phyloP scores from a whole-genome alignment of 257 asterid genomes.

The Solanum sitiens region DNA sequence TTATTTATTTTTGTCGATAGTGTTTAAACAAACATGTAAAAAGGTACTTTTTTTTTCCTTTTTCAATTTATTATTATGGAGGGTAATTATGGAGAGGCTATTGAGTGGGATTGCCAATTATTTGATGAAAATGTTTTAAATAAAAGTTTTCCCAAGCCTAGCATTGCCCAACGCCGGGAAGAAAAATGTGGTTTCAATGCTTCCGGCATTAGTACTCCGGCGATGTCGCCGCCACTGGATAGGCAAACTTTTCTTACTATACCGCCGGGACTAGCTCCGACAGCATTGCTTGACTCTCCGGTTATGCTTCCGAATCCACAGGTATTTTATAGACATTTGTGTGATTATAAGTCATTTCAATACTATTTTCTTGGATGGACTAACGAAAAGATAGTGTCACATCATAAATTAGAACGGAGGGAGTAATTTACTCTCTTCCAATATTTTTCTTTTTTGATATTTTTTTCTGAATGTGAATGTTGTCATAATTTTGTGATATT shows the following conservation, averaged over 20 bases:
- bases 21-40: not conserved
- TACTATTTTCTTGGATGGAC: not conserved
- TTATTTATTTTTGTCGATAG: not conserved
- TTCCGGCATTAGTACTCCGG: constrained; percentile 7
- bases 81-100: not conserved
- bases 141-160: constrained; percentile 3
- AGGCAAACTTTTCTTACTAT: constrained; percentile 31
- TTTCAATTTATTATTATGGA: not conserved
- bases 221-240: not conserved
- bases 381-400: not conserved
- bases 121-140: not conserved
- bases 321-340: constrained; percentile 11
- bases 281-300: constrained; percentile 62
- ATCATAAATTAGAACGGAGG: no score
- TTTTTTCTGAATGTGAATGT: not conserved
- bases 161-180: constrained; percentile 54
- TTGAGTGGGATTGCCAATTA: not conserved
- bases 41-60: not conserved
- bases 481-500: not conserved
- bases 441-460: not conserved
- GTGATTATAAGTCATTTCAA: not conserved
- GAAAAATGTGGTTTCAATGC: constrained; percentile 46
- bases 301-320: constrained; percentile 58
- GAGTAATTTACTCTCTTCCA: not conserved
- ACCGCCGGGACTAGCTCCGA: constrained; percentile 51